A percentile compares a stretch with the other conserved stretches of the same genome.
phyloP scores from a whole-genome alignment of 805 yeast genomes.

The Kuraishia hungarica region DNA sequence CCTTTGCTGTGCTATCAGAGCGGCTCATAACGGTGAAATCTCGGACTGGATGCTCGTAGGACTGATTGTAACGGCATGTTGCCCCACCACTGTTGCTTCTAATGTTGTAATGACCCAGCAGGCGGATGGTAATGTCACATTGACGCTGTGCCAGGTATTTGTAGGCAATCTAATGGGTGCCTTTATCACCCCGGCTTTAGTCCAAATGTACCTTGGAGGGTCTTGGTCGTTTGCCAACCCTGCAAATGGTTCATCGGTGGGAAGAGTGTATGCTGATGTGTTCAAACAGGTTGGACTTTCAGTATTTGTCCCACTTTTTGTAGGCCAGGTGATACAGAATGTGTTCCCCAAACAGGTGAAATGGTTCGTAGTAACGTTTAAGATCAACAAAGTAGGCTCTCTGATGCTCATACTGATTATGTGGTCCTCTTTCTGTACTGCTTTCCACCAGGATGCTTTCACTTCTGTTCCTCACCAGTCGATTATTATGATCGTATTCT shows the following conservation, averaged over 20 bases:
- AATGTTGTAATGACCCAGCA: slow-evolving; percentile 87
- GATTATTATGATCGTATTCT: slow-evolving; percentile 69
- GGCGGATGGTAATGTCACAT: slow-evolving; percentile 75
- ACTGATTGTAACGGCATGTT: slow-evolving; percentile 70
- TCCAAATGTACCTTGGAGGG: slow-evolving; percentile 53
- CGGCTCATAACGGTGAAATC: slow-evolving; percentile 46
- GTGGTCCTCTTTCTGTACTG: slow-evolving; percentile 78
- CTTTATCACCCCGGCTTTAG: slow-evolving; percentile 77
- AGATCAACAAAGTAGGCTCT: slow-evolving; percentile 63
- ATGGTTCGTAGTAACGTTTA: slow-evolving; percentile 49
- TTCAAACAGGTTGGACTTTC: slow-evolving; percentile 84
- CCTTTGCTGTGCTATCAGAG: slow-evolving; percentile 55
- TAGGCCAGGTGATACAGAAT: slow-evolving; percentile 81
- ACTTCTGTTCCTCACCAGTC: slow-evolving; percentile 53
- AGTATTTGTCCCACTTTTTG: slow-evolving; percentile 76
- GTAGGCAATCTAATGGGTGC: slow-evolving; percentile 83
- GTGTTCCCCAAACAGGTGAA: slow-evolving; percentile 56
- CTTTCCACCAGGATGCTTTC: slow-evolving; percentile 78
- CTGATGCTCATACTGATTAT: slow-evolving; percentile 71
- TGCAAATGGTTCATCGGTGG: slow-evolving; percentile 43
- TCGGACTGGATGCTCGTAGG: slow-evolving; percentile 78
- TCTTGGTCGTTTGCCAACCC: slow-evolving; percentile 78
- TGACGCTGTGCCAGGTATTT: slow-evolving; percentile 78
- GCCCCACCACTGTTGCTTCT: slow-evolving; percentile 89
- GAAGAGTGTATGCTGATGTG: slow-evolving; percentile 57